phyloP scores from a whole-genome alignment of 2,329 filamentous ascomycete species.

The Kalmusia sp. region DNA sequence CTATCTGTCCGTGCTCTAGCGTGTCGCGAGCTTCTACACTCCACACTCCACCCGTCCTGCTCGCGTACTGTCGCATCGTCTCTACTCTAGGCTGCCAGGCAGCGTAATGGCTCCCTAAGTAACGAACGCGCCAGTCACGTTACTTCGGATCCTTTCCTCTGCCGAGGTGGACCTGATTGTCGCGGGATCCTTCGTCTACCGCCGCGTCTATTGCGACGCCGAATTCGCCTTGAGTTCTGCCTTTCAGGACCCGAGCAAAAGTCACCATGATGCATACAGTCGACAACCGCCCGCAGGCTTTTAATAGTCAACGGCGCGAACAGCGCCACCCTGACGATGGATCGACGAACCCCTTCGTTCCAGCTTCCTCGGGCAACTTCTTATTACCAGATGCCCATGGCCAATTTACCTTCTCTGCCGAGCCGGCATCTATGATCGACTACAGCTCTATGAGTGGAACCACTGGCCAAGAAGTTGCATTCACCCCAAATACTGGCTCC shows the following conservation, averaged over 20 bases:
- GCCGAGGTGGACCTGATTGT: constrained; percentile 12
- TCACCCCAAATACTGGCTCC: constrained; percentile 40
- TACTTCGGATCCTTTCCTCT: constrained; percentile 23
- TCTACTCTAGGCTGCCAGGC: constrained; percentile 26
- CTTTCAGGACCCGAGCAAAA: constrained; percentile 24
- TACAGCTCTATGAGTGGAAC: constrained; percentile 36
- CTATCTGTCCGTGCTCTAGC: constrained; percentile 19
- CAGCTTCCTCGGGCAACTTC: constrained; percentile 27
- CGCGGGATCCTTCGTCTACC: constrained; percentile 16
- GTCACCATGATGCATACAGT: constrained; percentile 37
- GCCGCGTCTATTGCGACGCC: constrained; percentile 9
- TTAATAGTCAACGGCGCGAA: constrained; percentile 42
- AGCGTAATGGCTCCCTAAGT: constrained; percentile 44
- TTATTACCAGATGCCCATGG: constrained; percentile 40
- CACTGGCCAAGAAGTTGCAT: constrained; percentile 35
- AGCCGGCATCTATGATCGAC: constrained; percentile 42
- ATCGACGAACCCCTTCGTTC: constrained; percentile 32
- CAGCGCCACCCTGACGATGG: constrained; percentile 43
- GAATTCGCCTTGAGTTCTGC: constrained; percentile 25
- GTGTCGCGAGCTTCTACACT: constrained; percentile 19
- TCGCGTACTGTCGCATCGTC: constrained; percentile 10
- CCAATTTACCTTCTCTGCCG: constrained; percentile 44
- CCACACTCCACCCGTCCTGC: constrained; percentile 7
- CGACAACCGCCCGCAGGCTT: constrained; percentile 42
- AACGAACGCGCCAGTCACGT: constrained; percentile 35